Conservation (phyloP, 306 rosid species). For the Dalbergia oliveri region DNA sequence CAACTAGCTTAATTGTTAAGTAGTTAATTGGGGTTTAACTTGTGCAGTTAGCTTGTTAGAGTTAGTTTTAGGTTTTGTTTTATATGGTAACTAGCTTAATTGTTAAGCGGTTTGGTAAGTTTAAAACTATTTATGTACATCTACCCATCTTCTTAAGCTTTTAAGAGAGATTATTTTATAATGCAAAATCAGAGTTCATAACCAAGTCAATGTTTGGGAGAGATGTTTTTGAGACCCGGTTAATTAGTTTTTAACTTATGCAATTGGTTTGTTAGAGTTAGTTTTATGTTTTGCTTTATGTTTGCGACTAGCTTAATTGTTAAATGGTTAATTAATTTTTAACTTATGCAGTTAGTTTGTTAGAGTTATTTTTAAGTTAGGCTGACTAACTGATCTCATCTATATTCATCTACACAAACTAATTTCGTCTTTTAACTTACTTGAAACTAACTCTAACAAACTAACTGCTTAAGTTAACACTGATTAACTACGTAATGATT, state of each 20-base stretch:
- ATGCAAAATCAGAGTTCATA: too few species aligned
- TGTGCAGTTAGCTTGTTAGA: neutral
- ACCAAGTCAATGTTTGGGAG: too few species aligned
- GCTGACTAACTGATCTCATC: too few species aligned
- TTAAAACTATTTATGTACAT: too few species aligned
- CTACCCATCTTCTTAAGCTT: too few species aligned
- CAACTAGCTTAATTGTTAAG: neutral
- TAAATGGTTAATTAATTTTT: neutral
- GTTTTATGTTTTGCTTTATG: neutral
- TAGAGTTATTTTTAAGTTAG: neutral
- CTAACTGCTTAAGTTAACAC: too few species aligned
- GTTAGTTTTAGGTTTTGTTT: neutral
- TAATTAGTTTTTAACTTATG: neutral
- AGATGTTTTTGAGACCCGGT: too few species aligned
- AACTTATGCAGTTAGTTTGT: neutral
- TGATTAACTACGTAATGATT: too few species aligned
- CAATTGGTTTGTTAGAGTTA: neutral
- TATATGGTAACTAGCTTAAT: neutral
- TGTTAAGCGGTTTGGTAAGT: neutral
- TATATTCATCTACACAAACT: too few species aligned
- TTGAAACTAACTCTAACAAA: too few species aligned
- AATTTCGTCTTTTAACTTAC: too few species aligned
- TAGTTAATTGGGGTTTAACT: neutral
- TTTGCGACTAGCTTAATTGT: neutral
- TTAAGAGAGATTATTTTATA: too few species aligned